Percentiles rank a stretch among this genome's conserved stretches.
Conservation (phyloP, 2,329 filamentous ascomycete species). For the Pseudohalonectria lignicola region DNA sequence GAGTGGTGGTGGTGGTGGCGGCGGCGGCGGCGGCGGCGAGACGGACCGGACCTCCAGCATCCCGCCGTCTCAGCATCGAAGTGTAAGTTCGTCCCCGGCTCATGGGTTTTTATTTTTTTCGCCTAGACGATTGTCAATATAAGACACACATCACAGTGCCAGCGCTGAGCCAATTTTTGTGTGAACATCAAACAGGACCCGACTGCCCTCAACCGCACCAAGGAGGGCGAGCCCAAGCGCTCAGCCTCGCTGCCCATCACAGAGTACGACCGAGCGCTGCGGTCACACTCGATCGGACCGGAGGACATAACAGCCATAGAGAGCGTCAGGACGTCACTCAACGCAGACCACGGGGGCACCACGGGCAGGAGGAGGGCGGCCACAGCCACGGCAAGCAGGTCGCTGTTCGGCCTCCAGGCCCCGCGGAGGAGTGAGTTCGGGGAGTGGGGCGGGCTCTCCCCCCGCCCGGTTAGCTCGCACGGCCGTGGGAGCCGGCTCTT, state of each 20-base stretch:
- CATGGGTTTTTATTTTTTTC: too few relatives aligned
- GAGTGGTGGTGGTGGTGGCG: too few relatives aligned
- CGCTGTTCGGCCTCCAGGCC: constrained; percentile 20
- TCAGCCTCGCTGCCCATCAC: constrained; percentile 48
- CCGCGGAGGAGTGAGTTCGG: constrained; percentile 20
- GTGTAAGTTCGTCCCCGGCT: constrained; percentile 28
- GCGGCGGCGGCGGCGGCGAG: constrained; percentile 9
- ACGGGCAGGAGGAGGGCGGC: constrained; percentile 25
- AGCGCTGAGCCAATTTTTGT: too few relatives aligned
- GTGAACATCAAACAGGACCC: constrained; percentile 24
- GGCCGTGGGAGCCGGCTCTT: constrained; percentile 31
- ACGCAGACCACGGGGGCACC: constrained; percentile 27
- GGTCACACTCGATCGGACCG: constrained; percentile 49
- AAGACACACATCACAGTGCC: too few relatives aligned
- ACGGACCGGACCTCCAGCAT: constrained; percentile 15
- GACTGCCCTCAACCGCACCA: constrained; percentile 21
- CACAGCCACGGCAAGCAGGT: constrained; percentile 25
- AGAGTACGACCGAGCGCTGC: constrained; percentile 47
- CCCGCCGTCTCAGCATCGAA: constrained; percentile 29
- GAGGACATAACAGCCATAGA: constrained; percentile 42
- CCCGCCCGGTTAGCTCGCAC: constrained; percentile 50
- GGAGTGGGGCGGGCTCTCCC: constrained; percentile 43
- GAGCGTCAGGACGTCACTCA: constrained; percentile 27
- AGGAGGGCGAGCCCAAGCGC: constrained; percentile 34
- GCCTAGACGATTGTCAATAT: too few relatives aligned